These are phyloP conservation scores for Trypanosoma scelopori DNA, from an alignment of 208 protist genomes.

Conservation along the genomic window DNA sequence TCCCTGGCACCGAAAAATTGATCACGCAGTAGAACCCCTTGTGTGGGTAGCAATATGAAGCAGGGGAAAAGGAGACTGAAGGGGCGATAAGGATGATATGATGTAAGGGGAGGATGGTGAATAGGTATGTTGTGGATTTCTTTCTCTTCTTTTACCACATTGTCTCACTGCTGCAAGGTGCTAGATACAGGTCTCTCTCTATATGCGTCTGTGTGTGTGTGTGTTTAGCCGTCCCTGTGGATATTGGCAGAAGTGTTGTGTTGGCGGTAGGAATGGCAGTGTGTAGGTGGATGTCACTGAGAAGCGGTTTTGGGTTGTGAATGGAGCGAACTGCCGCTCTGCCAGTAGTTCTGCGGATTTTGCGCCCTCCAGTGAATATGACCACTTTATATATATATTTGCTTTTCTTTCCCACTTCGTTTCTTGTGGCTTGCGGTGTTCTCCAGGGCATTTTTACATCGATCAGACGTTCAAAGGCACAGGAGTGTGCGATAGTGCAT, in stretches of 20 bases:
- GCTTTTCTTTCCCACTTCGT: neutral
- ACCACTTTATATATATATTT: constrained; percentile 10
- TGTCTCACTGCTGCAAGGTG: neutral
- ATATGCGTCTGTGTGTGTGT: no score
- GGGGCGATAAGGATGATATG: neutral
- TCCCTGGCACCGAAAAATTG: constrained; percentile 82
- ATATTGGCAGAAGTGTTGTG: no score
- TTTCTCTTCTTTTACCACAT: constrained; percentile 11
- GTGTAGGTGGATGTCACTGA: no score
- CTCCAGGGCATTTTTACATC: neutral
- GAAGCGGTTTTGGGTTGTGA: no score
- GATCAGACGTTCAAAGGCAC: neutral
- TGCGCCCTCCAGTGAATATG: neutral
- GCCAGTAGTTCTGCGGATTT: no score
- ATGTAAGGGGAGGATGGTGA: neutral
- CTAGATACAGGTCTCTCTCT: neutral
- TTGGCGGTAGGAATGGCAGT: no score
- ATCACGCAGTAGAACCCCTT: constrained; percentile 37
- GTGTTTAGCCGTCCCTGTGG: no score
- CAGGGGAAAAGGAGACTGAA: neutral
- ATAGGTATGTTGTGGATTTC: constrained; percentile 4
- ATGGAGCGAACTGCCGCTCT: no score
- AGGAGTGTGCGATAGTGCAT: neutral
- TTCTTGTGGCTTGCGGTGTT: neutral
- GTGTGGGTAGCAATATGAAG: neutral